Conservation (phyloP, 805 yeast genomes). For the Ogataea parapolymorpha region DNA sequence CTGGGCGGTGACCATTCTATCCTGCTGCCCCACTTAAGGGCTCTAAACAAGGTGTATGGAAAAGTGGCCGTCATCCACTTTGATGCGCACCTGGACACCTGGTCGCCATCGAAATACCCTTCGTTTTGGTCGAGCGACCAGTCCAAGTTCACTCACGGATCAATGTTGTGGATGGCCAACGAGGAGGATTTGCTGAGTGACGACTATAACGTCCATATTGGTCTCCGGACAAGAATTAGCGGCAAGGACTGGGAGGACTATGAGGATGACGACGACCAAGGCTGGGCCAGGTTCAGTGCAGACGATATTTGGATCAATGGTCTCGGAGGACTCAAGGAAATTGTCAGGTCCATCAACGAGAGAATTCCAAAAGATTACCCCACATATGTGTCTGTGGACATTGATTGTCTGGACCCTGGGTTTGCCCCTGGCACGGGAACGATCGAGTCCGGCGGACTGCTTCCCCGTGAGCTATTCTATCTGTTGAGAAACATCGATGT, state of each 20-base stretch:
- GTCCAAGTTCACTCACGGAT: slow-evolving; percentile 72
- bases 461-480: slow-evolving; percentile 52
- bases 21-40: slow-evolving; percentile 67
- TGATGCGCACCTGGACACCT: slow-evolving; percentile 82
- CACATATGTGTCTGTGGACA: slow-evolving; percentile 75
- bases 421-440: slow-evolving; percentile 59
- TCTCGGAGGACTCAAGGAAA: slow-evolving; percentile 42
- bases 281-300: slow-evolving; percentile 65
- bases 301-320: slow-evolving; percentile 75
- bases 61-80: slow-evolving; percentile 73
- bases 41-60: slow-evolving; percentile 58
- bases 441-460: slow-evolving; percentile 57
- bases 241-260: slow-evolving; percentile 60
- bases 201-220: slow-evolving; percentile 65
- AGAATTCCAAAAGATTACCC: slow-evolving; percentile 63
- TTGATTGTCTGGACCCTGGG: slow-evolving; percentile 59
- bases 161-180: slow-evolving; percentile 80
- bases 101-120: slow-evolving; percentile 73
- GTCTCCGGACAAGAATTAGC: slow-evolving; percentile 68
- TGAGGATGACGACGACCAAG: slow-evolving; percentile 62
- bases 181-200: slow-evolving; percentile 62
- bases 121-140: slow-evolving; percentile 32
- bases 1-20: slow-evolving; percentile 86
- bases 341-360: slow-evolving; percentile 48
- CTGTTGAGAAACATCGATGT: slow-evolving; percentile 46